Evolutionary conservation across 1,139 yeast species (phyloP).

Genomic region (Geotrichum bryndzae): DNA sequence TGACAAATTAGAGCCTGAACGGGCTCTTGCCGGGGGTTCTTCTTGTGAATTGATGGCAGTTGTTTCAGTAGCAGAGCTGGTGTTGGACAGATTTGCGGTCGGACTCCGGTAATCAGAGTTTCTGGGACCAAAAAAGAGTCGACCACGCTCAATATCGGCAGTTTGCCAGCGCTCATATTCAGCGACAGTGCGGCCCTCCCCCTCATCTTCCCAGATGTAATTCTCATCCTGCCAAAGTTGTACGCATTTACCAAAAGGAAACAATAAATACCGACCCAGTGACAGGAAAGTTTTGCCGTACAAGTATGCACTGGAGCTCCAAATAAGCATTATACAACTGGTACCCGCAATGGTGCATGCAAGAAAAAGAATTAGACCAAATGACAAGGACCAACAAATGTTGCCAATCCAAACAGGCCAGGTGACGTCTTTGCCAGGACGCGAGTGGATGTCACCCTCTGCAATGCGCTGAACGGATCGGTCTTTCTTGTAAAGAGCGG

Average conservation of each 20-base stretch:
- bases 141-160: slow-evolving; percentile 53
- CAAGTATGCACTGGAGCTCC: slow-evolving; percentile 41
- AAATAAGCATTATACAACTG: slow-evolving; percentile 41
- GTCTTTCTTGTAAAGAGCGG: slow-evolving; percentile 86
- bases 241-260: slow-evolving; percentile 89
- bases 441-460: slow-evolving; percentile 87
- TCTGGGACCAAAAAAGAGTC: slow-evolving; percentile 60
- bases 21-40: background rate
- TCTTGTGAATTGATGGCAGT: background rate
- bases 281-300: slow-evolving; percentile 60
- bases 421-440: slow-evolving; percentile 50
- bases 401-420: slow-evolving; percentile 69
- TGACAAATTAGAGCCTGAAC: slow-evolving; percentile 4
- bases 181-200: slow-evolving; percentile 77
- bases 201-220: slow-evolving; percentile 78
- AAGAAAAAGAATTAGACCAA: slow-evolving; percentile 57
- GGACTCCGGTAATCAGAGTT: background rate
- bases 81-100: background rate
- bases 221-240: slow-evolving; percentile 71
- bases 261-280: slow-evolving; percentile 64
- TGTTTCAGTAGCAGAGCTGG: slow-evolving; percentile 1
- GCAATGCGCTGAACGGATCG: slow-evolving; percentile 91
- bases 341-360: slow-evolving; percentile 47
- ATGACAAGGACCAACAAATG: slow-evolving; percentile 63
- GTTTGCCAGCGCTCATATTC: slow-evolving; percentile 90